These are phyloP conservation scores for Eleusine coracana DNA, from an alignment of 176 grass and related monocot genomes.

Conservation along the genomic window DNA sequence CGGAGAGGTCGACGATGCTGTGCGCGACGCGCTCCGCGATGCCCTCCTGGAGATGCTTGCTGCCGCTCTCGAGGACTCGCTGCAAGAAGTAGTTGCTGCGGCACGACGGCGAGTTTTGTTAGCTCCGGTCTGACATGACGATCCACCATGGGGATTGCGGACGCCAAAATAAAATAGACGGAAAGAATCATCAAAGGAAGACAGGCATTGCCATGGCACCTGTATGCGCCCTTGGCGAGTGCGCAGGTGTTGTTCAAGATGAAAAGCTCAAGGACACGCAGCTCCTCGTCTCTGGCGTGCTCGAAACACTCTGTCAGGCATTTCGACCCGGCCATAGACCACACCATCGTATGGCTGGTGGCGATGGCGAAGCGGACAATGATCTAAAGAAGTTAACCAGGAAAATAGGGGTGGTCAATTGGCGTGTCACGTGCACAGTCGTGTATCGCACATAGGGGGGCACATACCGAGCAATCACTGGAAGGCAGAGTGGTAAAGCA, in stretches of 20 bases:
- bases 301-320: conserved; percentile 25
- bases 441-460: not conserved
- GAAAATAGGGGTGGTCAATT: not conserved
- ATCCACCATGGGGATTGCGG: not conserved
- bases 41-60: not conserved
- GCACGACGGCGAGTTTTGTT: not conserved
- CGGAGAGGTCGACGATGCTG: not conserved
- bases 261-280: not conserved
- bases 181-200: not conserved
- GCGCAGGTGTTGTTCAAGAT: not conserved
- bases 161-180: not conserved
- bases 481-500: conserved; percentile 33
- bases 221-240: conserved; percentile 27
- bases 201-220: not conserved
- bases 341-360: not conserved
- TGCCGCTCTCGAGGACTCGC: conserved; percentile 1
- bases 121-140: not conserved
- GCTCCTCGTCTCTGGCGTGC: not conserved
- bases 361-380: not conserved
- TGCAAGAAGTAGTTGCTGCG: conserved; percentile 58
- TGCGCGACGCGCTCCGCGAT: conserved; percentile 19
- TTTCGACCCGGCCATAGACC: not conserved
- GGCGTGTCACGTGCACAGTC: not conserved
- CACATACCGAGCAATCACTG: conserved; percentile 1
- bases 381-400: not conserved